These are phyloP conservation scores for Drechslerella dactyloides DNA, from an alignment of 2,329 filamentous ascomycete species.

Conservation along the genomic window DNA sequence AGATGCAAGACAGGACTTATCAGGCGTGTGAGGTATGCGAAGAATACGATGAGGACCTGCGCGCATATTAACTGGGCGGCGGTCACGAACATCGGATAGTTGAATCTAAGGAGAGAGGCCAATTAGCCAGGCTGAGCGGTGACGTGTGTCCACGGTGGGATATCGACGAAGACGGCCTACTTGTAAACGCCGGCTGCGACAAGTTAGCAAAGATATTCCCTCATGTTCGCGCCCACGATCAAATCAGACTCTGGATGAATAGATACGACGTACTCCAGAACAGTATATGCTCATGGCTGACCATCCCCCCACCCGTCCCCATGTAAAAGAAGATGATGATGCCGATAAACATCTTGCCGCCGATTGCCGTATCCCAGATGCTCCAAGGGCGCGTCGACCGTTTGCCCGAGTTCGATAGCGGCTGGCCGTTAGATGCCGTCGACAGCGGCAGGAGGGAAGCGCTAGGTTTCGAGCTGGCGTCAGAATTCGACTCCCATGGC, in stretches of 20 bases:
- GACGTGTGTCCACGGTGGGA: neutral
- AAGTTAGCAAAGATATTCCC: conserved; percentile 33
- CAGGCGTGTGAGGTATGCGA: conserved; percentile 62
- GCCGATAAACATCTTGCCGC: conserved; percentile 53
- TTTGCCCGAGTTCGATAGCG: conserved; percentile 8
- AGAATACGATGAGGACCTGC: conserved; percentile 61
- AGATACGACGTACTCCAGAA: conserved; percentile 55
- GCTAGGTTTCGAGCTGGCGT: conserved; percentile 21
- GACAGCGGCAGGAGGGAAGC: conserved; percentile 37
- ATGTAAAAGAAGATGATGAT: conserved; percentile 52
- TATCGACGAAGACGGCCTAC: conserved; percentile 28
- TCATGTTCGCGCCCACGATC: no score
- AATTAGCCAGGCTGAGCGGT: neutral
- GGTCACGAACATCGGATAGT: conserved; percentile 63
- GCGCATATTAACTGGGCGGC: conserved; percentile 63
- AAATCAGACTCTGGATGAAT: no score
- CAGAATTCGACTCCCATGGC: conserved; percentile 24
- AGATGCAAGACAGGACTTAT: conserved; percentile 59
- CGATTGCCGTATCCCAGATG: conserved; percentile 44
- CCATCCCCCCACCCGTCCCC: conserved; percentile 51
- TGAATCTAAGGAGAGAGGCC: conserved; percentile 59
- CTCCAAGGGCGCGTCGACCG: conserved; percentile 50
- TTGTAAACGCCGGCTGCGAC: conserved; percentile 54
- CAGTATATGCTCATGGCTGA: conserved; percentile 54
- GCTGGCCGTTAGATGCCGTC: conserved; percentile 23